A percentile compares a stretch with the other conserved stretches of the same genome.
These are phyloP conservation scores for Beauveria varroae DNA, from an alignment of 2,329 filamentous ascomycete species.

Conservation along the genomic window DNA sequence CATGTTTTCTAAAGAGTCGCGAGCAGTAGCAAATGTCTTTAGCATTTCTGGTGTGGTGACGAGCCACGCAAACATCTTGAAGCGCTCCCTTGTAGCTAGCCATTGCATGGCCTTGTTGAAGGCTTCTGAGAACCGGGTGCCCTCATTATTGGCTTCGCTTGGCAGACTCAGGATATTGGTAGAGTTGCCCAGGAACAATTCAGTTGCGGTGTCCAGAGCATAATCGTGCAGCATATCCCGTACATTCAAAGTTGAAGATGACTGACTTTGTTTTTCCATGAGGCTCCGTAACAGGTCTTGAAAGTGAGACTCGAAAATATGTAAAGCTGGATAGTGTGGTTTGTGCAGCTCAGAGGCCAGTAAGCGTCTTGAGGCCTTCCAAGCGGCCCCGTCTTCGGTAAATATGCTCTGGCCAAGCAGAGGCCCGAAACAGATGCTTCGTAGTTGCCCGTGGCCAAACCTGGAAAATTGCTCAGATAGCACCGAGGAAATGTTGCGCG, in stretches of 20 bases:
- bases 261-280: background rate
- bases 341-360: constrained; percentile 1
- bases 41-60: constrained; percentile 1
- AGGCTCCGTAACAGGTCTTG: background rate
- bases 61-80: constrained; percentile 11
- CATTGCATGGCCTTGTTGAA: constrained; percentile 1
- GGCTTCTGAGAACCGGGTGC: background rate
- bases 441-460: constrained; percentile 1
- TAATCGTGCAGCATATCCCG: background rate
- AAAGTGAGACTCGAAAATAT: background rate
- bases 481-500: constrained; percentile 6
- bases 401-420: constrained; percentile 1
- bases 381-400: background rate
- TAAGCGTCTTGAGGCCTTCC: constrained; percentile 2
- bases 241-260: background rate
- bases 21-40: background rate
- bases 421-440: constrained; percentile 3
- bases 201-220: constrained; percentile 2
- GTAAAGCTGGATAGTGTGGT: background rate
- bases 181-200: constrained; percentile 4
- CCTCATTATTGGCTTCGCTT: background rate
- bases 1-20: constrained; percentile 11
- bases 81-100: constrained; percentile 8
- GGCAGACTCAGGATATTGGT: background rate
- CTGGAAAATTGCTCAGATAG: background rate